Percentiles rank a stretch among this genome's conserved stretches.
Evolutionary conservation across 805 yeast genomes (phyloP).

Genomic region (Myxozyma vanderwaltii): DNA sequence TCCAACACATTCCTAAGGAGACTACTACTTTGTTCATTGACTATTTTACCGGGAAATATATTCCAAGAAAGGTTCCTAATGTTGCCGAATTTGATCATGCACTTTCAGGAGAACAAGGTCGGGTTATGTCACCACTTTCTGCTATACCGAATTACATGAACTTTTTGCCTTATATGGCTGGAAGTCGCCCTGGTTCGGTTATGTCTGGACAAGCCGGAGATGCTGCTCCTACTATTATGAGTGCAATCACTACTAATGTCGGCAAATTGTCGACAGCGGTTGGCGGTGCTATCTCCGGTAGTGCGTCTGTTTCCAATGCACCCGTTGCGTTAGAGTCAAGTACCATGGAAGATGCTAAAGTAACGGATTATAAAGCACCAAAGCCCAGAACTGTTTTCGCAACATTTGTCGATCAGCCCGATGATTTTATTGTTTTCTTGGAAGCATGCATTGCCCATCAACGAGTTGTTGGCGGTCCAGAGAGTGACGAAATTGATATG

Average conservation of each 20-base stretch:
- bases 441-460: conserved; percentile 61
- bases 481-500: conserved; percentile 69
- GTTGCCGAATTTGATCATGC: conserved; percentile 21
- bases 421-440: conserved; percentile 85
- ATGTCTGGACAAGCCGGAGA: conserved; percentile 16
- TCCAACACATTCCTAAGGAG: conserved; percentile 72
- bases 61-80: conserved; percentile 43
- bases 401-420: conserved; percentile 80
- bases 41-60: conserved; percentile 84
- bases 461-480: conserved; percentile 60
- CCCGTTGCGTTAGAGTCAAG: conserved; percentile 2
- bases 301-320: conserved; percentile 4
- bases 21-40: conserved; percentile 81
- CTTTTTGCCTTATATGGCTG: conserved; percentile 29
- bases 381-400: conserved; percentile 83
- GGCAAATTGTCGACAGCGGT: conserved; percentile 22
- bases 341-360: background rate
- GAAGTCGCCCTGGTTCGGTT: conserved; percentile 27
- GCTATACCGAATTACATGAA: conserved; percentile 17
- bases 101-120: conserved; percentile 2
- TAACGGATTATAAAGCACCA: conserved; percentile 79
- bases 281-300: conserved; percentile 10
- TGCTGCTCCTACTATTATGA: conserved; percentile 23
- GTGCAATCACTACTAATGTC: conserved; percentile 23
- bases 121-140: conserved; percentile 17